Evolutionary conservation across 1,284 basidiomycete species (phyloP), one percentile per base, ranked within the genome.

Genomic region (Bondarzewia mesenterica): DNA sequence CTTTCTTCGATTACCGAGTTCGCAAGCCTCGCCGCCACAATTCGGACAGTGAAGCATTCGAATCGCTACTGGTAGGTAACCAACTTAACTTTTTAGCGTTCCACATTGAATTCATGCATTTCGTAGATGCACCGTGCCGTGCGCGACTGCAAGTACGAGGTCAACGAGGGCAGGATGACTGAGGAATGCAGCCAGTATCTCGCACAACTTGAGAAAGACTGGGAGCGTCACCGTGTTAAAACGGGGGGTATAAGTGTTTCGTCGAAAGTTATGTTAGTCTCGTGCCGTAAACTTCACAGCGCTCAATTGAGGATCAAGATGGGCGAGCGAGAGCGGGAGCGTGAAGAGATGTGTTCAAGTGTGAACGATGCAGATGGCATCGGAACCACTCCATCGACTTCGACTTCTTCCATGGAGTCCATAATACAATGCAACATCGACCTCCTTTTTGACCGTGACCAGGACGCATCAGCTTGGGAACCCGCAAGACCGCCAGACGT

Each of bases 161-260:
- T 97, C 44, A 88, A 88, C 60, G 95, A 99, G 67, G 75, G 80
- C 2, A 78, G 78, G 52, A 96, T 99, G 90, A 87, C 85, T 5
- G 92, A 96, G 21, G 95, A 99, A 63, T 98, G 94, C 60, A 70
- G 80, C 42, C 91, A 96, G 67, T 98, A 98, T 61, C 77, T 99
- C 22, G 86, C 82, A 4, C 93, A 97, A 59, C 70, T 97, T 8
- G 92, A 96, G 65, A 90, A 90, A 59, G 94, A 98, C 62, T 98
- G 95, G 95, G 93, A 96, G 66, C 73, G 88, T 50, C 84, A 89
- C 63, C 74, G 90, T 23, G 80, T 94, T 27, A 88, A 89, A n/a
- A 59, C 69, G 86, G 20, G 87, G 87, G 4, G 85, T 90, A 5
- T 82, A 89, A 60, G 82, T 82, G 5, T 66, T 90, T 39, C 80